A percentile compares a stretch with the other conserved stretches of the same genome.
phyloP scores from a whole-genome alignment of 495 filamentous ascomycete genomes.

The Acidiella bohemica region DNA sequence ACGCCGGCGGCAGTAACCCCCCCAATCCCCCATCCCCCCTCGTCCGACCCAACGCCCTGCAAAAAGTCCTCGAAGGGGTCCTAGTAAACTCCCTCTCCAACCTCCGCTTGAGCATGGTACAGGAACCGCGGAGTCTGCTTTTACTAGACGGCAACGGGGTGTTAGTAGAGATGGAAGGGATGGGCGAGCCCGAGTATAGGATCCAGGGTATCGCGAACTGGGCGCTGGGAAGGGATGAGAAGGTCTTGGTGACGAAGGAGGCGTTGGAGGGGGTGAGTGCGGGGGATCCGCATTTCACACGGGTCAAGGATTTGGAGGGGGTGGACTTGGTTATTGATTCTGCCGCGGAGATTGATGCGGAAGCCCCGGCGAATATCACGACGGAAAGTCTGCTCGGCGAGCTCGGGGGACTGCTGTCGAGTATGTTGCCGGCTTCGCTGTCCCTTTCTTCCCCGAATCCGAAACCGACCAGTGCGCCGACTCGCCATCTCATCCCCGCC shows the following conservation, averaged over 20 bases:
- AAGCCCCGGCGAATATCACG: background rate
- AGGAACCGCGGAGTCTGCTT: slow-evolving; percentile 33
- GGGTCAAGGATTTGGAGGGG: slow-evolving; percentile 55
- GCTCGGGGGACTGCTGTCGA: slow-evolving; percentile 3
- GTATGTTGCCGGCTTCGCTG: background rate
- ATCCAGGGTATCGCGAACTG: slow-evolving; percentile 63
- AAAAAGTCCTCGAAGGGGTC: slow-evolving; percentile 48
- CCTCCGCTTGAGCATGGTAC: slow-evolving; percentile 64
- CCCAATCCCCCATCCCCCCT: no score
- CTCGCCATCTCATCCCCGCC: slow-evolving; percentile 36
- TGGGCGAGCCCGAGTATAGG: slow-evolving; percentile 38
- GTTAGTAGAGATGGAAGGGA: slow-evolving; percentile 24
- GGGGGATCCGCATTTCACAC: slow-evolving; percentile 70
- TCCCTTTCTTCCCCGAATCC: background rate
- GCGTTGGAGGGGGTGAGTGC: slow-evolving; percentile 57
- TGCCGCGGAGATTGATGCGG: background rate
- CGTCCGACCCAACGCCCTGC: slow-evolving; percentile 13
- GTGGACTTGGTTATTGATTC: slow-evolving; percentile 59
- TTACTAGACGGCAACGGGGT: slow-evolving; percentile 21
- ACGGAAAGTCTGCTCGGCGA: slow-evolving; percentile 1
- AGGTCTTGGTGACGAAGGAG: slow-evolving; percentile 65
- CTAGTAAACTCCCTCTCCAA: slow-evolving; percentile 66
- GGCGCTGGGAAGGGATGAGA: slow-evolving; percentile 77
- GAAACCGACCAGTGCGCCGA: slow-evolving; percentile 10
- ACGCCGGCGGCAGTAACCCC: background rate